Percentiles rank a stretch among this genome's conserved stretches.
These are phyloP conservation scores for Saccharomycopsis sp. DNA, from an alignment of 805 yeast genomes.

Conservation along the genomic window DNA sequence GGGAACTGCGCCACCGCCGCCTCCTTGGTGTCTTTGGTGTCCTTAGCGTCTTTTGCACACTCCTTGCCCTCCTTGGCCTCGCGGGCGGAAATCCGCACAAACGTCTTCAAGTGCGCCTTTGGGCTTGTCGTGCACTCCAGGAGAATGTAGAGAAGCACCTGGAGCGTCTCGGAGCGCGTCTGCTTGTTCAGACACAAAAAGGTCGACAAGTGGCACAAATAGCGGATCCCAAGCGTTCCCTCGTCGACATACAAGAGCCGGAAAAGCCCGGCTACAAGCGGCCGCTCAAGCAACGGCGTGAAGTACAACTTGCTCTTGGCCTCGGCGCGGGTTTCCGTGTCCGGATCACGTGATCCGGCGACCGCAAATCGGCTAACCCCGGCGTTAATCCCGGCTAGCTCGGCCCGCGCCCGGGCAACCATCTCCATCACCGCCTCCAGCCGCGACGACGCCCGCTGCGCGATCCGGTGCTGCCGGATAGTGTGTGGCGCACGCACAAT, in stretches of 20 bases:
- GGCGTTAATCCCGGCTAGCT: no score
- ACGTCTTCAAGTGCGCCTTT: conserved; percentile 54
- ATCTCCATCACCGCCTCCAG: no score
- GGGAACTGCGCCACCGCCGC: conserved; percentile 36
- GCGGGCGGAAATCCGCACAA: conserved; percentile 50
- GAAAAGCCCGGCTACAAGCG: conserved; percentile 68
- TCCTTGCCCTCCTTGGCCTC: not conserved
- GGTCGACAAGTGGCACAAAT: conserved; percentile 57
- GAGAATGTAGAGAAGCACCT: conserved; percentile 57
- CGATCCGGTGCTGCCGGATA: no score
- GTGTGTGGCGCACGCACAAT: no score
- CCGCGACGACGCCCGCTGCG: no score
- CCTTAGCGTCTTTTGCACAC: conserved; percentile 17
- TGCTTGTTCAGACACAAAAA: conserved; percentile 71
- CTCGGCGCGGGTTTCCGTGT: conserved; percentile 23
- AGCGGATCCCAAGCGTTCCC: conserved; percentile 40
- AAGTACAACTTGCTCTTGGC: conserved; percentile 37
- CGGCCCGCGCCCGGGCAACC: no score
- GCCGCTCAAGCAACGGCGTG: conserved; percentile 65
- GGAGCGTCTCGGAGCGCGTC: conserved; percentile 67
- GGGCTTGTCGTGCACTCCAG: conserved; percentile 69
- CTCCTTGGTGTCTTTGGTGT: not conserved
- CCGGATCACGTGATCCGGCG: conserved; percentile 23
- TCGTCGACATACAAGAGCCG: conserved; percentile 65
- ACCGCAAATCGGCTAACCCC: conserved; percentile 23